A percentile compares a stretch with the other conserved stretches of the same genome.
Evolutionary conservation across 2,329 filamentous ascomycete genomes (phyloP).

Genomic region (Aspergillus sp.): DNA sequence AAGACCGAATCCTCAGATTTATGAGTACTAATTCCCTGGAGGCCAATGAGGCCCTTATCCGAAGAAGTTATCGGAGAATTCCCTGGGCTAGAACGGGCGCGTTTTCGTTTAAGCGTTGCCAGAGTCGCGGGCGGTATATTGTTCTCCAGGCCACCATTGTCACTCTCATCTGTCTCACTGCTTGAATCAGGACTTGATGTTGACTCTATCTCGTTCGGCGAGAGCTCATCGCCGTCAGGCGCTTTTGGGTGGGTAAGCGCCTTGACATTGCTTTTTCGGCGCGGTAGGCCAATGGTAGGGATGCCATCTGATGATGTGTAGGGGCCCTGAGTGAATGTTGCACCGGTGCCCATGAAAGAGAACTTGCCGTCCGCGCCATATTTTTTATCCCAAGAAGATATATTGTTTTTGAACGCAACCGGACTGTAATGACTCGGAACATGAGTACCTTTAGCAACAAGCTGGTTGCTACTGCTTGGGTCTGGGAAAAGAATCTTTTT

Average conservation of each 20-base stretch:
- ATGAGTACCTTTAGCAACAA: slow-evolving; percentile 11
- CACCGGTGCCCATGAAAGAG: slow-evolving; percentile 30
- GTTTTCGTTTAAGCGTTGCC: slow-evolving; percentile 35
- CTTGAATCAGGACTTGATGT: slow-evolving; percentile 29
- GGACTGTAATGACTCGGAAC: slow-evolving; percentile 52
- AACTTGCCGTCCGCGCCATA: slow-evolving; percentile 53
- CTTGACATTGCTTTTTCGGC: slow-evolving; percentile 17
- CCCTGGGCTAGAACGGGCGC: slow-evolving; percentile 32
- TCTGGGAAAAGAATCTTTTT: slow-evolving; percentile 47
- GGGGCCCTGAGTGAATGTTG: slow-evolving; percentile 5
- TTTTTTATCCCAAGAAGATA: slow-evolving; percentile 53
- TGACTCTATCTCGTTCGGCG: slow-evolving; percentile 9
- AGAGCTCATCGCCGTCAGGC: slow-evolving; percentile 5
- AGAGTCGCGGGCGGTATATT: slow-evolving; percentile 19
- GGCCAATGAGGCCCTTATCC: slow-evolving; percentile 23
- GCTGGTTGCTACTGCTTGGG: slow-evolving; percentile 7
- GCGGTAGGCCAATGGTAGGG: slow-evolving; percentile 40
- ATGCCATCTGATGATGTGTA: slow-evolving; percentile 25
- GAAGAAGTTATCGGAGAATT: slow-evolving; percentile 30
- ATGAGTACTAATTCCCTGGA: slow-evolving; percentile 15
- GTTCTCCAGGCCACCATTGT: slow-evolving; percentile 24
- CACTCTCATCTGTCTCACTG: slow-evolving; percentile 27
- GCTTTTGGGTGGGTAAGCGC: not conserved
- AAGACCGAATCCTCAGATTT: slow-evolving; percentile 36
- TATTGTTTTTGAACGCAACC: slow-evolving; percentile 50